Evolutionary conservation across 208 protist species (phyloP), one percentile per base, ranked within the genome.

Genomic region (Dictyostelium gargantuum): DNA sequence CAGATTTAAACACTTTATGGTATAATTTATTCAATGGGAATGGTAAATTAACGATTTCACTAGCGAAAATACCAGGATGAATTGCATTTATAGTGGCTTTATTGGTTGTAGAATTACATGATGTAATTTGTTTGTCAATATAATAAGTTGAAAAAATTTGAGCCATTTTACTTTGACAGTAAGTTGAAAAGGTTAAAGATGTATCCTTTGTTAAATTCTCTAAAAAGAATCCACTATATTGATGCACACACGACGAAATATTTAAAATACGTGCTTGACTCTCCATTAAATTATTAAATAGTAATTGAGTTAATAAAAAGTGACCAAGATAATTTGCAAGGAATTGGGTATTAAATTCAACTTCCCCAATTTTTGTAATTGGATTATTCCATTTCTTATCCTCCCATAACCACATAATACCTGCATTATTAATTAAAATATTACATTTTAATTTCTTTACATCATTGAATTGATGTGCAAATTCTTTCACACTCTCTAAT

Each of bases 381-480:
- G 82, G 82, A 77, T 46, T 72, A 26, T 89, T 50, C 10, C 66
- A 77, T 40, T 56, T 72, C 2, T 26, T 35, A 50, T 89, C 63
- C 52, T 89, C 82, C 50, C 44, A 76, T 17, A 89, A 40, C 82
- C 82, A 89, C 82, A 89, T 89, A 9, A 89, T 89, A 42, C 82
- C 82, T 4, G 82, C 82, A 50, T 89, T 89, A 38, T 63, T 68
- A 3, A 89, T 73, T 0, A 89, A 54, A 9, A 79, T 75, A 56
- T 89, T 10, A 46, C 66, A 79, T 29, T 19, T 11, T 21, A 79
- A 5, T 38, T 17, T 52, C 19, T 40, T 6, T 2, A 17, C 8
- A 38, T 70, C 38, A 38, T 38, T n/a, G n/a, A 48, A 89, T 40
- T 40, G 26, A 17, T 29, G 21, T 26, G 21, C 63, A 61, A 89